Base-by-base conservation (phyloP, 139 green algal genomes). In the Protoeuglena noctilucae region DNA sequence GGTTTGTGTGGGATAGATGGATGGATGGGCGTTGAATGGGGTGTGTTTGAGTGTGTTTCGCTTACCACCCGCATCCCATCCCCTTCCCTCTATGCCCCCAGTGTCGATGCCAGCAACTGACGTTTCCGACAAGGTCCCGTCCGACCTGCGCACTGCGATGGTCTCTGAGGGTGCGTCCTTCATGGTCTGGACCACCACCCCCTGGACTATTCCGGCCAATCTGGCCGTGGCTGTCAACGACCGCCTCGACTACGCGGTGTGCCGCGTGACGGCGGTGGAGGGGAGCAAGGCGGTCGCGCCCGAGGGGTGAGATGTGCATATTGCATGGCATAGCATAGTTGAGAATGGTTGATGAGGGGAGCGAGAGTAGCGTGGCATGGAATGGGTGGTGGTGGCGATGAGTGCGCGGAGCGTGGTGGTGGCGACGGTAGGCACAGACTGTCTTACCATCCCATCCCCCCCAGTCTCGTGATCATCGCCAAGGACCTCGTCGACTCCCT, bases 181-280 rank as follows among this genome's bases (percentile, higher is more conserved):
- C 48, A 87, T 84, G n/a, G 81, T 98, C 28, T 97, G 92, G 92
- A 99, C 92, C 12, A 99, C 92, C 34, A 99, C 92, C 1, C 86
- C 91, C 28, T 99, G 92, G 91, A 98, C 92, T 23, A 90, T 99
- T 39, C 92, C 92, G 16, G 91, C 84, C 57, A 99, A 99, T 73
- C 67, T 87, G 53, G 92, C 89, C 14, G 88, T 98, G 48, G 92
- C 84, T 0, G 76, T 99, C 26, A 97, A 98, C 62, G 79, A 57
- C 16, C 53, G 80, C 46, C 74, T 99, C 55, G 60, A 89, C 29
- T 99, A 99, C 70, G 63, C 66, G 4, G 60, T 96, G 12, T 43
- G n/a, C n/a, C n/a, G n/a, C n/a, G 81, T 89, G 39, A 60, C 85
- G 68, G 59, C 66, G 14, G 14, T 67, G 57, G 54, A 54, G 51